Base-by-base conservation (phyloP, 768 basidiomycete species). In the Collybiopsis luxurians region DNA sequence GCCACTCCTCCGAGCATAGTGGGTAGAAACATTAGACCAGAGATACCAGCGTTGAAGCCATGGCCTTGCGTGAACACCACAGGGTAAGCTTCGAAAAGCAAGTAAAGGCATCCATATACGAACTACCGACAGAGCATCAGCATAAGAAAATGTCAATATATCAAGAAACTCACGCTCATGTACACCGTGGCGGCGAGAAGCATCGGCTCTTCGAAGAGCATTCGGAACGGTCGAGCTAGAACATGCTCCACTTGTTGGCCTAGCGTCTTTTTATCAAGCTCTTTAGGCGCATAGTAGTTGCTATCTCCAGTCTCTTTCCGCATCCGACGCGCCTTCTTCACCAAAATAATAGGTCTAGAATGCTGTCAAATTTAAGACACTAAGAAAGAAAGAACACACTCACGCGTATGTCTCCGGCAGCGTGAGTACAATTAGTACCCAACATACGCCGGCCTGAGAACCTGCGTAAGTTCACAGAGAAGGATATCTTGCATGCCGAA, bases 351-450 rank as follows among this genome's bases (percentile, higher is more conserved):
- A 2, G 89, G 87, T 10, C 82, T 84, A 52, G 48, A 53, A 21
- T 19, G 31, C 28, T 6, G 24, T 38, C 53, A 27, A 40, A n/a
- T n/a, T n/a, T 60, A 5, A 34, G 19, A 42, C 52, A 43, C 36
- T 31, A 47, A 28, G 24, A 3, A n/a, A 1, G 31, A 34, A 34
- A 6, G 31, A 34, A 34, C 31, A 13, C 3, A 61, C 77, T 57
- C 64, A 81, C 80, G 70, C 71, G 63, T 83, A 90, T 4, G 90
- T 89, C 69, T 92, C 89, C 10, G 85, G 85, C 0, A 86, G 70
- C 21, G 84, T 79, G 45, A 89, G 71, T 10, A 84, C 45, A 23
- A 83, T 74, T 47, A 79, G 45, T 7, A 81, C 24, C 62, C 74
- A 75, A 60, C 82, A 84, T 13, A 73, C 63, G 2, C 76, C 77